Evolutionary conservation across 441 rosid species (phyloP).

Genomic region (Erysimum pusillum): DNA sequence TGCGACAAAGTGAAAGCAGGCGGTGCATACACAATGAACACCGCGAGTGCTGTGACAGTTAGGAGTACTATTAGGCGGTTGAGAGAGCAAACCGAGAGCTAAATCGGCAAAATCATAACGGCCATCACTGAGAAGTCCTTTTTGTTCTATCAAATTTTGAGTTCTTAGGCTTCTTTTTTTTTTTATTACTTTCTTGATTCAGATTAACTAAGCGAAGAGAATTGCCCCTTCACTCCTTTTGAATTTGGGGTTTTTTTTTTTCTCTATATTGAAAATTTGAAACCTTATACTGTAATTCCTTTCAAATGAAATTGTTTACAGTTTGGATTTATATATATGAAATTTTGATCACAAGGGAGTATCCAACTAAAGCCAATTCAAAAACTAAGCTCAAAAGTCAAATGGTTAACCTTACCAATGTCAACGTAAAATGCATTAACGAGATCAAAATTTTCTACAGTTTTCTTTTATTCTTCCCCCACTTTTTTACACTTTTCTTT

Average conservation of each 20-base stretch:
- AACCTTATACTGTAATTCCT: background rate
- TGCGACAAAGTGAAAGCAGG: constrained; percentile 91
- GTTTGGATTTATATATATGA: background rate
- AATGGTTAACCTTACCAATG: background rate
- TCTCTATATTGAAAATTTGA: constrained; percentile 13
- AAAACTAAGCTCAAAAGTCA: background rate
- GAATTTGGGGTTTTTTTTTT: background rate
- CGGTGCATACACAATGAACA: constrained; percentile 90
- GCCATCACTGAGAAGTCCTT: background rate
- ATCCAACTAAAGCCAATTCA: background rate
- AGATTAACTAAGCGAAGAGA: background rate
- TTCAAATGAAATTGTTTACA: background rate
- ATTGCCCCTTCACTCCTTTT: background rate
- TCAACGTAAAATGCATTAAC: background rate
- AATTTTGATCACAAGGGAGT: background rate
- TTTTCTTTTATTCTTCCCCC: background rate
- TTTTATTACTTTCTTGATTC: constrained; percentile 12
- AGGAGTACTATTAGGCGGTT: constrained; percentile 47
- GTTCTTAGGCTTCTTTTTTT: constrained; percentile 6
- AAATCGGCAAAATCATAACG: background rate
- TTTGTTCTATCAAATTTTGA: constrained; percentile 12
- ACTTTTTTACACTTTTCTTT: constrained; percentile 2
- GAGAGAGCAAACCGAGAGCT: constrained; percentile 54
- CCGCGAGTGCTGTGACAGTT: constrained; percentile 86
- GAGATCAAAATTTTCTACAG: background rate